Evolutionary conservation across 2,329 filamentous ascomycete species (phyloP).

Genomic region (Lachnellula cervina): DNA sequence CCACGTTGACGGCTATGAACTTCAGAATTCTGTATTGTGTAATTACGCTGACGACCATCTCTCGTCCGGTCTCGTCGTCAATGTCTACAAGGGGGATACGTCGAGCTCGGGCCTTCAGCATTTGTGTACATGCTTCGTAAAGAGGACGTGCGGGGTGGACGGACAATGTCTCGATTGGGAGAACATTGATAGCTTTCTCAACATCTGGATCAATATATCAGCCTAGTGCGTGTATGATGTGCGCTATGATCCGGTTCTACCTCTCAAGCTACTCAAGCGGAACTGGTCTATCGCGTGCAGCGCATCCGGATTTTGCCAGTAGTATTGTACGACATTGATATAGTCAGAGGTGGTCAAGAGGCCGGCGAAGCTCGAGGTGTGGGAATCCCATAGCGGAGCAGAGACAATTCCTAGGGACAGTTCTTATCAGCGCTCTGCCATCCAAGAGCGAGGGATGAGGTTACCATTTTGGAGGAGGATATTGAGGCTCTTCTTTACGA

Average conservation of each 20-base stretch:
- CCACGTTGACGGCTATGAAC: conserved; percentile 93
- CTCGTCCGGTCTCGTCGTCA: conserved; percentile 87
- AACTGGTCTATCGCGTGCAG: conserved; percentile 91
- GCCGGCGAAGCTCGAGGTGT: conserved; percentile 86
- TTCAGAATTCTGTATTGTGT: conserved; percentile 98
- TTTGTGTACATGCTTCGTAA: conserved; percentile 90
- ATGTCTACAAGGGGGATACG: conserved; percentile 90
- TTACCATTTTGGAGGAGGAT: conserved; percentile 94
- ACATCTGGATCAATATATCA: conserved; percentile 59
- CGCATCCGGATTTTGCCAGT: conserved; percentile 93
- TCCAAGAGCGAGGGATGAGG: conserved; percentile 14
- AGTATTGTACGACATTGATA: conserved; percentile 98
- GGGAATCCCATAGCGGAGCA: conserved; percentile 93
- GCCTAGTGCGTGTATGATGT: conserved; percentile 8
- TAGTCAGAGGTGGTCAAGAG: conserved; percentile 94
- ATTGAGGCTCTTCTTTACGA: conserved; percentile 95
- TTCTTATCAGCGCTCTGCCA: conserved; percentile 13
- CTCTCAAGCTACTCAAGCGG: conserved; percentile 82
- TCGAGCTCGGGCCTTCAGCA: conserved; percentile 89
- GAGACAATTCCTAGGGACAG: conserved; percentile 78
- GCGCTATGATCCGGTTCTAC: conserved; percentile 43
- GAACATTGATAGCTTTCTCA: conserved; percentile 86
- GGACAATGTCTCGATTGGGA: conserved; percentile 91
- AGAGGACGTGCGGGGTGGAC: conserved; percentile 85
- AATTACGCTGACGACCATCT: conserved; percentile 93